Evolutionary conservation across 2,329 filamentous ascomycete species (phyloP), one percentile per base, ranked within the genome.

Genomic region (Pyrenochaeta sp.): DNA sequence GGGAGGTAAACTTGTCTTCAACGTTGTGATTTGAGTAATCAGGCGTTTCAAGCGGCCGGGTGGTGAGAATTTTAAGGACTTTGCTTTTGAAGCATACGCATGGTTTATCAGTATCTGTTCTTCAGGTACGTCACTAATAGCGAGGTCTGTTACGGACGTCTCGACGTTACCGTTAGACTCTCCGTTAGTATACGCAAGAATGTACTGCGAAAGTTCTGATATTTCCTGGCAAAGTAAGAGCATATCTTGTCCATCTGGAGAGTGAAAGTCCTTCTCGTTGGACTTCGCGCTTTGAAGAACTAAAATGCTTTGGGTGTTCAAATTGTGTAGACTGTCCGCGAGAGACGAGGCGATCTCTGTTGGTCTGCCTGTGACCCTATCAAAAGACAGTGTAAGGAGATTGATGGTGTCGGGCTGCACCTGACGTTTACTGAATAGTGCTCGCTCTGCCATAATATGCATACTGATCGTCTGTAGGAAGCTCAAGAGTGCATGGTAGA

Each of bases 1-100:
- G 8, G 80, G 77, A 1, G 84, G 83, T 0, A 86, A 75, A 3
- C 79, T 78, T 0, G 80, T 80, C 19, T 76, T 74, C 39, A 86
- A 71, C 1, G 73, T 78, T 1, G 80, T 77, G 8, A 85, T 64
- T 54, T 86, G 83, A 3, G 65, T 71, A 19, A 75, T 63, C 9
- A 76, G 52, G 6, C 78, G 73, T 61, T 80, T 83, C 79, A 85
- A 84, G 2, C 84, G 80, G 34, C 80, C 80, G 3, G 61, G 67
- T 1, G 50, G 63, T 2, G 72, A 59, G 1, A 53, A 39, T 3
- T 13, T 10, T 2, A 71, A 15, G 1, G 54, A 43, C 3, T 49
- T 39, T 3, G 70, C 70, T 12, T 44, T 8, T 1, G 25, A 6
- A 1, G 51, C 45, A 53, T 61, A 70, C 50, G 73, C 37, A 59